Percentiles rank a stretch among this genome's conserved stretches.
Conservation (phyloP, 176 grass and related monocot genomes). For the Ananas comosus region DNA sequence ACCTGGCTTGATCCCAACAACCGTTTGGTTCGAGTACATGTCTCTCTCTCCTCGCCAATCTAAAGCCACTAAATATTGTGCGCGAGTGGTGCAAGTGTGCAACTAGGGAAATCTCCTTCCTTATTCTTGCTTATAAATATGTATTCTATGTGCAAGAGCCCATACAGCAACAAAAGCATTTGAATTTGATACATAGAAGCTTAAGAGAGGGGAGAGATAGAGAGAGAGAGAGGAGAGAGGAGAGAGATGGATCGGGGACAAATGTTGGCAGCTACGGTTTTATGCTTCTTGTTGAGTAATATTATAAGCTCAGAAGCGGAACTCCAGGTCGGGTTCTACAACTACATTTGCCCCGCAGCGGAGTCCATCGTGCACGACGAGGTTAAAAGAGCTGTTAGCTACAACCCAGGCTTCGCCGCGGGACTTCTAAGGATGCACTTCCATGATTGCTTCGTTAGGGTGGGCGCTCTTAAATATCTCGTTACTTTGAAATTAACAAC, state of each 20-base stretch:
- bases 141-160: no score
- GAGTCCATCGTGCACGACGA: slow-evolving; percentile 30
- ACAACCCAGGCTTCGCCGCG: slow-evolving; percentile 35
- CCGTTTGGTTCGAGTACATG: no score
- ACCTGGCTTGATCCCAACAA: no score
- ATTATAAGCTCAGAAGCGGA: slow-evolving; percentile 11
- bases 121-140: no score
- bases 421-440: slow-evolving; percentile 65
- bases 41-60: no score
- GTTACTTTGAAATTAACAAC: background rate
- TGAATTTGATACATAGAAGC: background rate
- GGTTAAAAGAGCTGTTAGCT: slow-evolving; percentile 13
- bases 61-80: no score
- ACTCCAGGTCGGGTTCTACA: slow-evolving; percentile 31
- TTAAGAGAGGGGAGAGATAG: background rate
- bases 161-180: no score
- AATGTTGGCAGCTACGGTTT: background rate
- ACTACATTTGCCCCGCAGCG: slow-evolving; percentile 30
- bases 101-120: no score
- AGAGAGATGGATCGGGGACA: slow-evolving; percentile 6
- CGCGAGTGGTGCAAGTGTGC: no score
- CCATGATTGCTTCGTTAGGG: slow-evolving; percentile 86
- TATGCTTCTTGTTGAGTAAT: slow-evolving; percentile 5
- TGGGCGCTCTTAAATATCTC: slow-evolving; percentile 11
- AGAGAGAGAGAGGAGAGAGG: background rate